Percentiles rank a stretch among this genome's conserved stretches.
Conservation (phyloP, 495 filamentous ascomycete species). For the Cercophora samala region DNA sequence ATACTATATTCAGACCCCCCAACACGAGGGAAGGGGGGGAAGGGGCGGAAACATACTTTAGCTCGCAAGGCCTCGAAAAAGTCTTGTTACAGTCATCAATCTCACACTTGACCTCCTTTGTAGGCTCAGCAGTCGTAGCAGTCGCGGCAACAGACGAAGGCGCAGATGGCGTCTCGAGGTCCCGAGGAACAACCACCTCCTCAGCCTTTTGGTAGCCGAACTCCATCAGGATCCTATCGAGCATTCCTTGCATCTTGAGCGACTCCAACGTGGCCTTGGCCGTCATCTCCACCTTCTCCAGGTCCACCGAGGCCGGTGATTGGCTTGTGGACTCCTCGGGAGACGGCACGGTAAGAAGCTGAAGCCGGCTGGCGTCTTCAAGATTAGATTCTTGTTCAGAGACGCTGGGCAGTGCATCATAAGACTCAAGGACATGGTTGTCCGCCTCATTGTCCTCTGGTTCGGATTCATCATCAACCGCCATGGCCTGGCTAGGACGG, state of each 20-base stretch:
- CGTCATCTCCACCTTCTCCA: constrained; percentile 27
- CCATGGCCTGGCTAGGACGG: neutral
- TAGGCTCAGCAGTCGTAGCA: neutral
- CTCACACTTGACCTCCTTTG: constrained; percentile 38
- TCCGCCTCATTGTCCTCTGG: constrained; percentile 13
- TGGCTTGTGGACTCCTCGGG: neutral
- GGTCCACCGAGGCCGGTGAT: constrained; percentile 3
- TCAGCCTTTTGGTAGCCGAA: constrained; percentile 34
- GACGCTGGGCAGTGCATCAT: neutral
- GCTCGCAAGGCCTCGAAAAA: constrained; percentile 61
- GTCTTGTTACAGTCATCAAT: constrained; percentile 49
- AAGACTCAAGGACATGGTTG: neutral
- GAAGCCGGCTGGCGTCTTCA: neutral
- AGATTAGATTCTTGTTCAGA: neutral
- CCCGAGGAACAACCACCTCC: constrained; percentile 13
- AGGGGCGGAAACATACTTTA: constrained; percentile 56
- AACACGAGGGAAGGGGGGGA: too few species aligned
- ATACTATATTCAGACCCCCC: too few species aligned
- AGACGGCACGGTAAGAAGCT: neutral
- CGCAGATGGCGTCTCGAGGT: neutral
- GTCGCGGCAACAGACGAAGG: constrained; percentile 14
- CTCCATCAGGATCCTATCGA: constrained; percentile 29
- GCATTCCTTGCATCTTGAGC: constrained; percentile 19
- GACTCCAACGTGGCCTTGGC: constrained; percentile 11
- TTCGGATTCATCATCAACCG: constrained; percentile 1